Evolutionary conservation across 208 protist genomes (phyloP), one percentile per base, ranked within the genome.

Genomic region (Acanthamoeba royreba): DNA sequence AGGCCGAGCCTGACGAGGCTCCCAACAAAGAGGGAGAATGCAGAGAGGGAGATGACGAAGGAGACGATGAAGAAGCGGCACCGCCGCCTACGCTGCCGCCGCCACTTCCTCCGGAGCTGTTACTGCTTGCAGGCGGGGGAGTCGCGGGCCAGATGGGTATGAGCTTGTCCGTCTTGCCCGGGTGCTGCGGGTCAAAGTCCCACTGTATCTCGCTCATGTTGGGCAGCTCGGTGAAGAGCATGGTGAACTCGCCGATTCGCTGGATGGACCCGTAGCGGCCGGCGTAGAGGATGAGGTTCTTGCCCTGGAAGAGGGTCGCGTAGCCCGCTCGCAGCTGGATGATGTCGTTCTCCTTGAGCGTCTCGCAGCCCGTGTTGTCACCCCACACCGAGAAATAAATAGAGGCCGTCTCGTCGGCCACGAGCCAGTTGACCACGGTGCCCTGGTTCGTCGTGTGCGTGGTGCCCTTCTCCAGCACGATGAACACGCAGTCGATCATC

Each of bases 341-440:
- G 83, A 90, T 90, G 40, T 90, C 83, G 83, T 90, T 90, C 38
- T 61, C 53, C 38, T 69, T 90, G 53, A 90, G 55, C 19, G 83
- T 90, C 35, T 90, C 83, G 33, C 53, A 90, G 47, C 83, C 83
- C 25, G 83, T 90, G 83, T 90, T 90, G 52, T 90, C 83, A 52
- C 83, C 83, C 83, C 83, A 90, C 49, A 90, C 83, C 35, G 83
- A 90, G 52, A 90, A 90, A 35, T 90, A 90, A n/a, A 90, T 90
- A 35, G 83, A 90, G 25, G 83, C 83, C 49, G 83, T 90, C 40
- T 90, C 83, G 22, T 90, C 83, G 3, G 83, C 83, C 83, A 90
- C 83, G 9, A 90, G 83, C 83, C 83, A 90, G 83, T 90, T 90
- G 38, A 69, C 55, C 49, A 90, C 83, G 13, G 55, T 69, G 28